Base-by-base conservation (phyloP, 495 filamentous ascomycete species). In the Penicillium maclennaniae region DNA sequence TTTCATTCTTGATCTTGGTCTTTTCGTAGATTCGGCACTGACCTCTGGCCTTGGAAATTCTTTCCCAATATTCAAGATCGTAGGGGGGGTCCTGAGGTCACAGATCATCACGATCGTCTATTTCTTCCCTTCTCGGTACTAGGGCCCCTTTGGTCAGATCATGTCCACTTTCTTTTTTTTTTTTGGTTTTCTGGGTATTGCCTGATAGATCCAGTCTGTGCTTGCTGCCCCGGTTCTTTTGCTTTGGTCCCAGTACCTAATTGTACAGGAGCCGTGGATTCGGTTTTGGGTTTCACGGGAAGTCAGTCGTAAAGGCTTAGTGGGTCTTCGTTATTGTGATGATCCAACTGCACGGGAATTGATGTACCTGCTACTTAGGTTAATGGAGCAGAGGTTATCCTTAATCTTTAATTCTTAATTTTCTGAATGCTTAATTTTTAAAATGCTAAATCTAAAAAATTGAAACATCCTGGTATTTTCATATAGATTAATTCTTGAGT, bases 91-190 rank as follows among this genome's bases (percentile, higher is more conserved):
- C 34, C 50, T 54, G 53, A 51, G 48, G 52, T 54, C 62, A 54
- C 47, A 31, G 49, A 55, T 65, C 59, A 55, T 49, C 50, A 25
- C 39, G 59, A 62, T 65, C 62, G 62, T 65, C 56, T 65, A 65
- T 38, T 65, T 55, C 37, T 59, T 54, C 62, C 62, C 9, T 57
- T 62, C 45, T 49, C 8, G 49, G 55, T 43, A 0, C 38, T 50
- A 28, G 54, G 15, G 47, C 19, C 19, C 39, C n/a, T n/a, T 39
- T 20, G 7, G 7, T 21, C 7, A 14, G 42, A n/a, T 26, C 14
- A 25, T 23, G 16, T 8, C 42, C 21, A 15, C 42, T 44, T 26
- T 10, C 20, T 20, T 12, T 34, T 12, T n/a, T n/a, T n/a, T n/a
- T n/a, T n/a, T n/a, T n/a, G n/a, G n/a, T n/a, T n/a, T n/a, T n/a